Conservation (phyloP, 2,329 filamentous ascomycete genomes). For the Paecilomyces niveus region DNA sequence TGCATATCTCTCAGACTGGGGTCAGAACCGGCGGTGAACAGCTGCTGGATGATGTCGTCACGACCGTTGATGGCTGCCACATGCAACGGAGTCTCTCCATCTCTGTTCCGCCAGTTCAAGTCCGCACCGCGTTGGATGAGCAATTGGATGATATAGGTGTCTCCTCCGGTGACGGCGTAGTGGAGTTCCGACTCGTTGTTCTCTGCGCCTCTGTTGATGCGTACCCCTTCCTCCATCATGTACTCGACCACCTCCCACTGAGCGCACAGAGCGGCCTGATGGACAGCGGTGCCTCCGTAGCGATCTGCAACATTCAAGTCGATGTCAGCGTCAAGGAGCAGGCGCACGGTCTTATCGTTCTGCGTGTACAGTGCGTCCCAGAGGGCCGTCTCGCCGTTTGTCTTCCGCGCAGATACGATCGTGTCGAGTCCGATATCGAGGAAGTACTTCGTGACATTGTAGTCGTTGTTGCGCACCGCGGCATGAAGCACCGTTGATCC, state of each 20-base stretch:
- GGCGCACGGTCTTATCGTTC: neutral
- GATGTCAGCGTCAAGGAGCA: conserved; percentile 1
- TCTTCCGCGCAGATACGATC: neutral
- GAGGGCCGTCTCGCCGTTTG: conserved; percentile 1
- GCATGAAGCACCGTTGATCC: neutral
- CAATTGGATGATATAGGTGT: neutral
- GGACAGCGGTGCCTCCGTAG: conserved; percentile 3
- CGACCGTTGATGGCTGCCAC: conserved; percentile 15
- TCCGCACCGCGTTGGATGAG: neutral
- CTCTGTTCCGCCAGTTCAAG: neutral
- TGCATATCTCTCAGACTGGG: no score
- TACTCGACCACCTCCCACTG: neutral
- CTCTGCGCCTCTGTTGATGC: neutral
- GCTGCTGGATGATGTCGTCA: neutral
- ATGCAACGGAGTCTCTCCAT: neutral
- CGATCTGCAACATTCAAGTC: conserved; percentile 1
- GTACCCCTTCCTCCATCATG: neutral
- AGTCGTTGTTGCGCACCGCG: neutral
- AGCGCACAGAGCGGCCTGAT: neutral
- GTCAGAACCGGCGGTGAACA: no score
- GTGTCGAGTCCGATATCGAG: neutral
- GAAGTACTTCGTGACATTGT: neutral
- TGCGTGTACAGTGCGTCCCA: neutral
- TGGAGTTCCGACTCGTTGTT: neutral
- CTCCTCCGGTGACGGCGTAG: neutral